Conservation (phyloP, 352 stramenopile species). For the Globisporangium spiculum region DNA sequence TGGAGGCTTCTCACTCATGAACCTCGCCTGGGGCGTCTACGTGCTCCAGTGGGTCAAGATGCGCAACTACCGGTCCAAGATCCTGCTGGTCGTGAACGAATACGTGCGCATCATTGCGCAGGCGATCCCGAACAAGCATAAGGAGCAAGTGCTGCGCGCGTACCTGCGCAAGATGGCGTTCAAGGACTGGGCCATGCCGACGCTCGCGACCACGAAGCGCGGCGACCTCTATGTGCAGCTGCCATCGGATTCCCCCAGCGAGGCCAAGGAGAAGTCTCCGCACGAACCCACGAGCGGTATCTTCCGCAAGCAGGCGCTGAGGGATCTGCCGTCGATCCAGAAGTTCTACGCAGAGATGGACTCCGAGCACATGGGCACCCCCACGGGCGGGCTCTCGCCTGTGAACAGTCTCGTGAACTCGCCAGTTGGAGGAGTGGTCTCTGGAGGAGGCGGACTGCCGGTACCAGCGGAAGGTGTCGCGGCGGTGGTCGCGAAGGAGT, state of each 20-base stretch:
- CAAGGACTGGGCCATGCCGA: slow-evolving; percentile 11
- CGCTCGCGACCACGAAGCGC: slow-evolving; percentile 15
- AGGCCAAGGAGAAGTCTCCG: slow-evolving; percentile 9
- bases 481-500: slow-evolving; percentile 14
- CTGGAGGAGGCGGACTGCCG: background rate
- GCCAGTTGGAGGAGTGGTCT: background rate
- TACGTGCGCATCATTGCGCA: slow-evolving; percentile 22
- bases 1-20: slow-evolving; percentile 26
- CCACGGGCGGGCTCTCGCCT: background rate
- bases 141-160: slow-evolving; percentile 17
- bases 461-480: slow-evolving; percentile 5
- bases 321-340: slow-evolving; percentile 19
- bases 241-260: slow-evolving; percentile 19
- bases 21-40: slow-evolving; percentile 23
- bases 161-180: slow-evolving; percentile 18
- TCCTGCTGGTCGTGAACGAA: slow-evolving; percentile 21
- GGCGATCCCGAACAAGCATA: slow-evolving; percentile 17
- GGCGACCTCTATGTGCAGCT: slow-evolving; percentile 23
- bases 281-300: slow-evolving; percentile 20
- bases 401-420: slow-evolving; percentile 1
- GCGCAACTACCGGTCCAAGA: slow-evolving; percentile 14
- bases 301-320: slow-evolving; percentile 20
- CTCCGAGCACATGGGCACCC: background rate
- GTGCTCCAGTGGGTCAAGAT: slow-evolving; percentile 23
- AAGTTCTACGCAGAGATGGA: slow-evolving; percentile 19